These are phyloP conservation scores for Xanthoconium stramineum DNA, from an alignment of 768 basidiomycete genomes.

Conservation along the genomic window DNA sequence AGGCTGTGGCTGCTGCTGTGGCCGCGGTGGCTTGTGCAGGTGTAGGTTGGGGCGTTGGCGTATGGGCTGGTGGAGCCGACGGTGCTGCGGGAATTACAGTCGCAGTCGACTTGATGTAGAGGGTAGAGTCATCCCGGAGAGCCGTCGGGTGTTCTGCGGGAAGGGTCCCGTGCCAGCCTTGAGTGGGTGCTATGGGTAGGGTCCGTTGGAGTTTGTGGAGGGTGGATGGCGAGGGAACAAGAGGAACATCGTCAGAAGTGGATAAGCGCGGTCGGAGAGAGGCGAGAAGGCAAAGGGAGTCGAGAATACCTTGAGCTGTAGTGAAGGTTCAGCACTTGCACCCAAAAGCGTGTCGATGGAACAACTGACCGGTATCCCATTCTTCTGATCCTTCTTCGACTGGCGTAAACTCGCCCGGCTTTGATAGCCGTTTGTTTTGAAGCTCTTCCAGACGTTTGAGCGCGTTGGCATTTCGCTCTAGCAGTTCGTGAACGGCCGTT, in stretches of 20 bases:
- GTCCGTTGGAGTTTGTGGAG: constrained; percentile 73
- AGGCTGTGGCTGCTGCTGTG: constrained; percentile 26
- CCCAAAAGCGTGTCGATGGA: constrained; percentile 1
- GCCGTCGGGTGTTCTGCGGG: constrained; percentile 54
- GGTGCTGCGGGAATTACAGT: constrained; percentile 33
- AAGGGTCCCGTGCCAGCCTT: constrained; percentile 76
- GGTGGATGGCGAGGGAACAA: constrained; percentile 60
- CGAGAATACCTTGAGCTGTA: constrained; percentile 68
- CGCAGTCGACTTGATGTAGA: constrained; percentile 55
- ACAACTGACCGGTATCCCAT: constrained; percentile 70
- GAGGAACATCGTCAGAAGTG: constrained; percentile 38
- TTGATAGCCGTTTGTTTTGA: constrained; percentile 54
- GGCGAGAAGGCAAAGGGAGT: constrained; percentile 64
- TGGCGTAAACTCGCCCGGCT: constrained; percentile 41
- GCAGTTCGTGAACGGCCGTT: constrained; percentile 62
- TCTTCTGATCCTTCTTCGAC: constrained; percentile 74
- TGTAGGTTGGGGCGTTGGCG: constrained; percentile 31
- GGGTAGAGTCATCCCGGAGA: constrained; percentile 71
- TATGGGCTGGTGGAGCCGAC: constrained; percentile 31
- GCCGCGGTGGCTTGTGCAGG: constrained; percentile 23
- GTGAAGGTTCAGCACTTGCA: constrained; percentile 12
- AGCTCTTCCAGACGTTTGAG: constrained; percentile 62
- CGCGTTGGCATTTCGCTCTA: constrained; percentile 63
- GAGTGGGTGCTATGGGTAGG: constrained; percentile 54
- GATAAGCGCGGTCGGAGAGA: constrained; percentile 67